phyloP scores from a whole-genome alignment of 2,329 filamentous ascomycete species.

The Lasiodiplodia sp. region DNA sequence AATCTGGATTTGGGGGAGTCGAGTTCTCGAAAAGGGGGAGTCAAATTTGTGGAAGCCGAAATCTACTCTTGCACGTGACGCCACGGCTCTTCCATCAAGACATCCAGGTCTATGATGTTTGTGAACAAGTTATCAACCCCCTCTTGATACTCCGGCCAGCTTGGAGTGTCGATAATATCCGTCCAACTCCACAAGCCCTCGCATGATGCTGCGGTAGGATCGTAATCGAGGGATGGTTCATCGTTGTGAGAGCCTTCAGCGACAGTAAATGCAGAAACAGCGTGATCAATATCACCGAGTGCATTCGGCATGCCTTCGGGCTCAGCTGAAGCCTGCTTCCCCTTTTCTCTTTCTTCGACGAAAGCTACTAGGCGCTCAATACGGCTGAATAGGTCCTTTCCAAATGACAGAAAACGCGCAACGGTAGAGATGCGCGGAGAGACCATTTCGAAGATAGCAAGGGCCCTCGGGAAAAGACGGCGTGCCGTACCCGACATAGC shows the following conservation, averaged over 20 bases:
- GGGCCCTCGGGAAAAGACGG: neutral
- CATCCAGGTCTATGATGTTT: neutral
- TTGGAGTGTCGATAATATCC: neutral
- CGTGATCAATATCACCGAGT: neutral
- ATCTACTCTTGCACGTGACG: neutral
- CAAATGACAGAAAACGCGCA: neutral
- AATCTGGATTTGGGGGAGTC: no score
- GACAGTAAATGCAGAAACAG: neutral
- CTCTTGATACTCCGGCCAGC: neutral
- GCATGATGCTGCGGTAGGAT: neutral
- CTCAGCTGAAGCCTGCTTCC: neutral
- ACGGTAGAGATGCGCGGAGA: neutral
- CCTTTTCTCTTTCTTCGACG: neutral
- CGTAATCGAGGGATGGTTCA: neutral
- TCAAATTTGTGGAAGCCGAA: no score
- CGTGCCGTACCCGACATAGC: neutral
- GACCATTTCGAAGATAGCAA: neutral
- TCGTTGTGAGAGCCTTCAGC: neutral
- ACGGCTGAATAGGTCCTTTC: neutral
- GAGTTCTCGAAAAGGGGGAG: no score
- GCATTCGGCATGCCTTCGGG: neutral
- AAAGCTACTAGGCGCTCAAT: neutral
- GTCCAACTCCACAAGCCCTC: conserved; percentile 10
- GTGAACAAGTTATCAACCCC: neutral
- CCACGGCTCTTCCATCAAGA: neutral